phyloP scores from a whole-genome alignment of 495 filamentous ascomycete genomes.

The Cenococcum geophilum region DNA sequence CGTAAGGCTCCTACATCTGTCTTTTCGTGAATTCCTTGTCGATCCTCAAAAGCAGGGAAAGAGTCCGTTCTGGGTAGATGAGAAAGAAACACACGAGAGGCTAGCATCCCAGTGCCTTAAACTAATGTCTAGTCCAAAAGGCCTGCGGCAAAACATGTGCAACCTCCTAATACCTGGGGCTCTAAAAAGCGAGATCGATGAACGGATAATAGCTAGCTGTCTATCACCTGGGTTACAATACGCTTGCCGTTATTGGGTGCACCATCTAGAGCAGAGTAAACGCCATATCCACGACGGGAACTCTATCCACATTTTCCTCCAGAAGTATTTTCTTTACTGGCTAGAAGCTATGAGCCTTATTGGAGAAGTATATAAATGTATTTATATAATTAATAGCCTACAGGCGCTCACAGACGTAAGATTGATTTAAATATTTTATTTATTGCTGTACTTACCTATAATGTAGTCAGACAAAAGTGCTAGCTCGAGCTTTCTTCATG shows the following conservation, averaged over 20 bases:
- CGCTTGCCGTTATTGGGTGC: too few relatives aligned
- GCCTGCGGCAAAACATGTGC: conserved; percentile 40
- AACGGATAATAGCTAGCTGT: conserved; percentile 44
- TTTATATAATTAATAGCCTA: conserved; percentile 1
- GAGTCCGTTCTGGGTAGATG: conserved; percentile 36
- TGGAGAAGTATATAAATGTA: conserved; percentile 18
- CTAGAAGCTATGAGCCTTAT: conserved; percentile 41
- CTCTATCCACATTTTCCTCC: conserved; percentile 34
- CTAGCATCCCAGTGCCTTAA: conserved; percentile 36
- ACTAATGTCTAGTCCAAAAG: conserved; percentile 27
- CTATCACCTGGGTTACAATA: conserved; percentile 36
- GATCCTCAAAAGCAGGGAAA: conserved; percentile 32
- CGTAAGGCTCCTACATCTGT: conserved; percentile 43
- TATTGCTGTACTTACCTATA: background rate
- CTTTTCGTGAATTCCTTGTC: conserved; percentile 49
- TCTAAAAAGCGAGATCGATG: conserved; percentile 26
- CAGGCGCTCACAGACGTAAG: background rate
- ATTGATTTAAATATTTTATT: background rate
- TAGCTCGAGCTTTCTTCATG: conserved; percentile 30
- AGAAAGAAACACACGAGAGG: conserved; percentile 33
- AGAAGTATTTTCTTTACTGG: too few relatives aligned
- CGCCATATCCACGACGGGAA: conserved; percentile 22
- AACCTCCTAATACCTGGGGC: conserved; percentile 31
- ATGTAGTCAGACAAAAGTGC: conserved; percentile 3
- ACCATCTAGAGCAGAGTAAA: conserved; percentile 35